phyloP scores from a whole-genome alignment of 225 moss, liverwort and hornwort genomes.

The Pseudoscleropodium purum region DNA sequence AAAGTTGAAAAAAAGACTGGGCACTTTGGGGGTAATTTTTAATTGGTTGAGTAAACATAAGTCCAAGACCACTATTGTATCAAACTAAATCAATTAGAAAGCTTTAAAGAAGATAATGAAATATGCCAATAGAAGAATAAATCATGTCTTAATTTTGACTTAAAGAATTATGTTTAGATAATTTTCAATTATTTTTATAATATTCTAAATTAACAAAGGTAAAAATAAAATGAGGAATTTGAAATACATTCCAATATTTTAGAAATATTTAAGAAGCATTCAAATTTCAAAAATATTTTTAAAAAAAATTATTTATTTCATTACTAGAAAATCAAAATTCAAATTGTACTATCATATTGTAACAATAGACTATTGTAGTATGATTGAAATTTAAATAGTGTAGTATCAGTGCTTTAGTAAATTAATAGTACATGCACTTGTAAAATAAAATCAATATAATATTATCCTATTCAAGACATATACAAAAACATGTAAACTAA shows the following conservation, averaged over 20 bases:
- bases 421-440: not conserved
- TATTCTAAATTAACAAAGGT: not conserved
- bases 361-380: not conserved
- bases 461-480: not conserved
- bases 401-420: not conserved
- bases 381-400: not conserved
- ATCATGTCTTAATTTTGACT: not conserved
- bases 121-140: not conserved
- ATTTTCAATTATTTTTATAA: too few species aligned
- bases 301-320: not conserved
- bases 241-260: not conserved
- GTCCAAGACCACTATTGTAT: not conserved
- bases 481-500: not conserved
- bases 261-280: not conserved
- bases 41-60: not conserved
- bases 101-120: not conserved
- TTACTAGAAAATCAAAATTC: not conserved
- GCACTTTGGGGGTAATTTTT: accelerated
- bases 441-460: not conserved
- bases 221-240: not conserved
- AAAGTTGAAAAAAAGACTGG: not conserved
- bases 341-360: not conserved
- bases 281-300: accelerated
- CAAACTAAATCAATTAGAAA: not conserved
- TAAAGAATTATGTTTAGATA: accelerated